Conservation (phyloP, 2,329 filamentous ascomycete species). For the Fusarium scirpi region DNA sequence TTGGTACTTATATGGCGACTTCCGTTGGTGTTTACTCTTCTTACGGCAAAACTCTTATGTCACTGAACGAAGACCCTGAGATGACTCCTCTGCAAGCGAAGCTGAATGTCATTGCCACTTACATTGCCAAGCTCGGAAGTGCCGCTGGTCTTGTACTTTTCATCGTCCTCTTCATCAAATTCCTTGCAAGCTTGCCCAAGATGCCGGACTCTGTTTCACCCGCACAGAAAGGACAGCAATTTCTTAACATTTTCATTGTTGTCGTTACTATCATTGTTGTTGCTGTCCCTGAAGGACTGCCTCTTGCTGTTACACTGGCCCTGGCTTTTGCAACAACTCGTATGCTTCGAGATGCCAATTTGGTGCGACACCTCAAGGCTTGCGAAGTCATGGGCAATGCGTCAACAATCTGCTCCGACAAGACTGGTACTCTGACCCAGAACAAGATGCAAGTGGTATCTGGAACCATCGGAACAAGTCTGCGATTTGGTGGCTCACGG, state of each 20-base stretch:
- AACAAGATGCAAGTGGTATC: slow-evolving; percentile 77
- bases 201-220: slow-evolving; percentile 62
- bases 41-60: slow-evolving; percentile 81
- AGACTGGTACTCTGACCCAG: slow-evolving; percentile 75
- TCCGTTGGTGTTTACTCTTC: slow-evolving; percentile 79
- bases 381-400: slow-evolving; percentile 87
- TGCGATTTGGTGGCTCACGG: slow-evolving; percentile 63
- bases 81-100: slow-evolving; percentile 83
- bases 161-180: slow-evolving; percentile 86
- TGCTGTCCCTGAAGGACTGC: slow-evolving; percentile 81
- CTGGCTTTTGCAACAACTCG: slow-evolving; percentile 81
- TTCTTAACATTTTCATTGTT: slow-evolving; percentile 81
- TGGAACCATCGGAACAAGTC: slow-evolving; percentile 67
- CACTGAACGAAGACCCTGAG: slow-evolving; percentile 78
- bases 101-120: slow-evolving; percentile 79
- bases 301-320: slow-evolving; percentile 81
- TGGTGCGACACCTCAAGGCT: slow-evolving; percentile 80
- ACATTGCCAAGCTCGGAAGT: slow-evolving; percentile 82
- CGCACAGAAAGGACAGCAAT: slow-evolving; percentile 81
- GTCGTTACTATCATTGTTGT: slow-evolving; percentile 85
- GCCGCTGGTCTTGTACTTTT: slow-evolving; percentile 83
- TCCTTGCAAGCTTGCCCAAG: slow-evolving; percentile 75
- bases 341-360: slow-evolving; percentile 82
- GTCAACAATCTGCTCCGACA: slow-evolving; percentile 76
- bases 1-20: slow-evolving; percentile 80